Percentiles rank a stretch among this genome's conserved stretches.
phyloP scores from a whole-genome alignment of 2,329 filamentous ascomycete species.

The Ophiognomonia clavigignenti-juglandacearum region DNA sequence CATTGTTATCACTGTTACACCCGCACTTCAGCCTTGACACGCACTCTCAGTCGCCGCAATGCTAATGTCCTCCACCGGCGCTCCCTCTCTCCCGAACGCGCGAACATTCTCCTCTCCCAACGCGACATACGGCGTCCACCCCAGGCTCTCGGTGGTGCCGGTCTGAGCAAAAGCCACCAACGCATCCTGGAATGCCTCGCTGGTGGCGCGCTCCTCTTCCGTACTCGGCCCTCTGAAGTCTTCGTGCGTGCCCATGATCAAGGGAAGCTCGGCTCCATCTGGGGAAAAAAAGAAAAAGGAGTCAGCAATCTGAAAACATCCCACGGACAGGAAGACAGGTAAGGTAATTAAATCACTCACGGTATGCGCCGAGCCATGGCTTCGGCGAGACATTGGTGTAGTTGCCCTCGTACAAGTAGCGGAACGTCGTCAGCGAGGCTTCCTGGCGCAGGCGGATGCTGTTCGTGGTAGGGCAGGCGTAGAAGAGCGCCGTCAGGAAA shows the following conservation, averaged over 20 bases:
- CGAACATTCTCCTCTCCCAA: slow-evolving; percentile 2
- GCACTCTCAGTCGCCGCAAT: neutral
- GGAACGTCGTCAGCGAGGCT: slow-evolving; percentile 14
- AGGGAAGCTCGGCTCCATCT: slow-evolving; percentile 24
- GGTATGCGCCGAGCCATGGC: slow-evolving; percentile 20
- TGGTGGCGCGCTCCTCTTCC: slow-evolving; percentile 5
- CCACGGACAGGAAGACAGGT: too few relatives aligned
- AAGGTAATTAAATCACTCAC: too few relatives aligned
- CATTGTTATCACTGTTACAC: too few relatives aligned
- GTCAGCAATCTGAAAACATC: too few relatives aligned
- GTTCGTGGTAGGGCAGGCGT: slow-evolving; percentile 21
- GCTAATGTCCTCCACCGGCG: neutral
- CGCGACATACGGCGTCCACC: neutral
- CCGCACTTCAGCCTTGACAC: too few relatives aligned
- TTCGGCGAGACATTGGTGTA: slow-evolving; percentile 19
- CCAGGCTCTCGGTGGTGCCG: neutral
- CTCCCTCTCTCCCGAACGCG: neutral
- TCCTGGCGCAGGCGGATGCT: slow-evolving; percentile 1
- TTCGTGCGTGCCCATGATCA: slow-evolving; percentile 25
- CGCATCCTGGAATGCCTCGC: slow-evolving; percentile 8
- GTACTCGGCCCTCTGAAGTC: slow-evolving; percentile 4
- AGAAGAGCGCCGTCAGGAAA: slow-evolving; percentile 13
- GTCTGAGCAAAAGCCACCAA: slow-evolving; percentile 1
- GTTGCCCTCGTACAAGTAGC: slow-evolving; percentile 19
- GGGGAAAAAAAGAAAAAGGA: too few relatives aligned